Conservation (phyloP, 1,284 basidiomycete species). For the Ustilago trichophora region DNA sequence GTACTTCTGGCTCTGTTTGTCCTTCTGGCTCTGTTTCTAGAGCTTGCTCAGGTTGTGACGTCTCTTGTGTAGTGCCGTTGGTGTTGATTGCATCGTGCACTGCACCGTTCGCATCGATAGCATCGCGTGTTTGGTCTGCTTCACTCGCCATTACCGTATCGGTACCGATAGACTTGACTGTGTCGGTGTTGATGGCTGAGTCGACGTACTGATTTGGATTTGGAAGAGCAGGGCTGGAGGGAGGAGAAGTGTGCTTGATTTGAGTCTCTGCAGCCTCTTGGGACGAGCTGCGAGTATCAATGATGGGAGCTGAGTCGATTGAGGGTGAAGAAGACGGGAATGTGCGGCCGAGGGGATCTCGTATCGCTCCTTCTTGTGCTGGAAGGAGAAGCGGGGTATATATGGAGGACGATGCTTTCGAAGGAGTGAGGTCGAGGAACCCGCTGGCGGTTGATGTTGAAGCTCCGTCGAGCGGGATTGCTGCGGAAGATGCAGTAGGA, state of each 20-base stretch:
- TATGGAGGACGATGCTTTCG: neutral
- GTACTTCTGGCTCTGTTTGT: neutral
- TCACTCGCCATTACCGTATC: neutral
- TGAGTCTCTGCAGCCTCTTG: constrained; percentile 27
- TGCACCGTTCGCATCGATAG: neutral
- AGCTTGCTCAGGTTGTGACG: neutral
- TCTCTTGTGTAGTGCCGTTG: neutral
- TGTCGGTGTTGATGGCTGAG: neutral
- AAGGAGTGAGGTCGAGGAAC: constrained; percentile 20
- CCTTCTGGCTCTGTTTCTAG: neutral
- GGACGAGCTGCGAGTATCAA: constrained; percentile 21
- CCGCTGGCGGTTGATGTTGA: constrained; percentile 7
- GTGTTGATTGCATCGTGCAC: neutral
- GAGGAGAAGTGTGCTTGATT: constrained; percentile 6
- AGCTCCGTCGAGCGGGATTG: neutral
- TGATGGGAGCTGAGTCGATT: neutral
- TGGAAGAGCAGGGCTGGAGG: constrained; percentile 1
- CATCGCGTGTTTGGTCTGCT: neutral
- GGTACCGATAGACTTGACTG: too few relatives aligned
- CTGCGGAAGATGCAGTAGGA: neutral
- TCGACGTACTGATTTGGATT: neutral
- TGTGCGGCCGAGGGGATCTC: constrained; percentile 25
- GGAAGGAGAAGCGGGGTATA: neutral
- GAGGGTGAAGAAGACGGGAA: neutral
- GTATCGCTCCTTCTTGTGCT: constrained; percentile 32